Conservation (phyloP, 2,329 filamentous ascomycete species). For the Plenodomus tracheiphilus region DNA sequence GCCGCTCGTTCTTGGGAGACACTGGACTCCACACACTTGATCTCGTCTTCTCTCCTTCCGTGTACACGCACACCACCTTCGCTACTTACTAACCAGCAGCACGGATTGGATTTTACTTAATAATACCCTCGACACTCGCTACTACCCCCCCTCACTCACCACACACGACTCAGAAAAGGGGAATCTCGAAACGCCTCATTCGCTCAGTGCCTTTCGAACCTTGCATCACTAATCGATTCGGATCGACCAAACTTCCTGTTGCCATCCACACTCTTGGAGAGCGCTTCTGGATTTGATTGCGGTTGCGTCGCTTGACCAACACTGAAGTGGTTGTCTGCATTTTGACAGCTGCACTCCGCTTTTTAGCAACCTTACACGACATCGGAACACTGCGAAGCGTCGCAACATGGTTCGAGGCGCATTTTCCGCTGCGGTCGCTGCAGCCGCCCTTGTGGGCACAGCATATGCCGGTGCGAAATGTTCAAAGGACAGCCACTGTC, state of each 20-base stretch:
- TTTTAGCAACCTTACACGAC: slow-evolving; percentile 38
- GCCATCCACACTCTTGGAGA: slow-evolving; percentile 2
- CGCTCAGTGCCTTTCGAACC: not conserved
- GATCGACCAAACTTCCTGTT: not conserved
- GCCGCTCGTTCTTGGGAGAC: not conserved
- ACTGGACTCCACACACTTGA: too few species aligned
- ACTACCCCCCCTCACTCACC: not conserved
- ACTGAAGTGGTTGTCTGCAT: slow-evolving; percentile 5
- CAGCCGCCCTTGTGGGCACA: slow-evolving; percentile 28
- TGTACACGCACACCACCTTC: not conserved
- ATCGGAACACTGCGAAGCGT: slow-evolving; percentile 20
- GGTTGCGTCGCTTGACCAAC: slow-evolving; percentile 2
- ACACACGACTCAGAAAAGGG: not conserved
- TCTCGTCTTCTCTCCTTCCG: not conserved
- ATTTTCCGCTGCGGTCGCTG: slow-evolving; percentile 33
- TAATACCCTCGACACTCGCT: not conserved
- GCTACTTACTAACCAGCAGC: not conserved
- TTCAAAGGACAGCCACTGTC: slow-evolving; percentile 63
- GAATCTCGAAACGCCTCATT: not conserved
- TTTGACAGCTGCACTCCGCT: slow-evolving; percentile 34
- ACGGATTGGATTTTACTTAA: not conserved
- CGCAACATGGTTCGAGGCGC: slow-evolving; percentile 34
- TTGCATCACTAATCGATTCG: not conserved
- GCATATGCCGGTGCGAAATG: slow-evolving; percentile 42
- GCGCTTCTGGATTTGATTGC: slow-evolving; percentile 1